Percentiles rank a stretch among this genome's conserved stretches.
Evolutionary conservation across 805 yeast species (phyloP).

Genomic region (Aciculoconidium aculeatum): DNA sequence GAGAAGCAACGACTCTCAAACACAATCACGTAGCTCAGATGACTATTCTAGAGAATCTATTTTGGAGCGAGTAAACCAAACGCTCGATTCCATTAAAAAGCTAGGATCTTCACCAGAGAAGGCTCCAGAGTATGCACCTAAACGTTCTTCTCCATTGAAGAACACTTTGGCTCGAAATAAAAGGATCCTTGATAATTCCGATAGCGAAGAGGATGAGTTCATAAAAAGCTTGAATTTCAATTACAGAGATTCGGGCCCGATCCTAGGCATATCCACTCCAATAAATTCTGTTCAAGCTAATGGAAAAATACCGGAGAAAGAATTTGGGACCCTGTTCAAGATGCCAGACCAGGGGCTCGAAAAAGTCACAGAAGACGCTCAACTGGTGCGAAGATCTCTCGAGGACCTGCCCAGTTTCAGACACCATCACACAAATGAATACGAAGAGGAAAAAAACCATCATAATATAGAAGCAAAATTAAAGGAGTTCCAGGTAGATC

Average conservation of each 20-base stretch:
- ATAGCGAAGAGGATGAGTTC: constrained; percentile 8
- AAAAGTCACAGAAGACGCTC: too few relatives aligned
- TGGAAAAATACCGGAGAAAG: too few relatives aligned
- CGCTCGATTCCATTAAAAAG: constrained; percentile 8
- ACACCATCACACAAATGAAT: too few relatives aligned
- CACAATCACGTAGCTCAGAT: constrained; percentile 10
- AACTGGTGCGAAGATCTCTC: too few relatives aligned
- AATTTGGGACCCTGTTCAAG: too few relatives aligned
- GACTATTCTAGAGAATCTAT: constrained; percentile 9
- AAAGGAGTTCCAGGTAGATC: neutral
- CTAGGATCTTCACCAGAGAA: constrained; percentile 1
- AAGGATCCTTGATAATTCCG: constrained; percentile 6
- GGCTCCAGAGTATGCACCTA: constrained; percentile 2
- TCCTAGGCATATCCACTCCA: constrained; percentile 9
- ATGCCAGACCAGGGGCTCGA: too few relatives aligned
- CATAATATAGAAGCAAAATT: constrained; percentile 1
- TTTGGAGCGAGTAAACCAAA: constrained; percentile 11
- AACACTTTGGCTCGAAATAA: neutral
- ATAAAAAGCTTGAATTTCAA: constrained; percentile 7
- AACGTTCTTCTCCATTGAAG: constrained; percentile 3
- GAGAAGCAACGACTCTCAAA: constrained; percentile 6
- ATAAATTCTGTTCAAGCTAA: too few relatives aligned
- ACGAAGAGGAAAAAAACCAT: neutral
- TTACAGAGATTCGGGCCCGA: constrained; percentile 7
- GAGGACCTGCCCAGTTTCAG: too few relatives aligned